phyloP scores from a whole-genome alignment of 176 grass and related monocot species.

The Otatea glauca region DNA sequence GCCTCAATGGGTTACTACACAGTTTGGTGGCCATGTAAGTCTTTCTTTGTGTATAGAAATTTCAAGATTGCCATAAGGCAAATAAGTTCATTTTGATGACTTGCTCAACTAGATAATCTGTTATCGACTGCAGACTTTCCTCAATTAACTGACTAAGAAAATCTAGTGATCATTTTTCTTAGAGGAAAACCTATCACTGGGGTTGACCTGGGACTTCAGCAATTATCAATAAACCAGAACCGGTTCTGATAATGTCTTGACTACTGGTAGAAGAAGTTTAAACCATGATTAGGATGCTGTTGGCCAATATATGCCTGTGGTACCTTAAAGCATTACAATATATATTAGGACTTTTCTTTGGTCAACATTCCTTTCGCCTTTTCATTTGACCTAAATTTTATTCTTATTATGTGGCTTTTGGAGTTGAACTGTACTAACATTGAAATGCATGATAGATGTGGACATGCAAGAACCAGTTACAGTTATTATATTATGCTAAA shows the following conservation, averaged over 20 bases:
- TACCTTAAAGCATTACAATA: not conserved
- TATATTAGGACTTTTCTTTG: not conserved
- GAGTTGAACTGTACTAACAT: conserved; percentile 3
- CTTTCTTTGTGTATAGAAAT: not conserved
- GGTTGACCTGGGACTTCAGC: not conserved
- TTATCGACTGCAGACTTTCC: not conserved
- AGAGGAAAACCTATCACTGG: not conserved
- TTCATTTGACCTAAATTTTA: not conserved
- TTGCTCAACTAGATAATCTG: not conserved
- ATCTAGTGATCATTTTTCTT: not conserved
- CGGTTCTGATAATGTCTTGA: too few species aligned
- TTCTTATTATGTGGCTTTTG: not conserved
- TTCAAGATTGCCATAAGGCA: not conserved
- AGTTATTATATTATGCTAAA: not conserved
- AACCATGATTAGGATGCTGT: conserved; percentile 4
- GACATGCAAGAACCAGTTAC: not conserved
- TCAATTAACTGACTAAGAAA: not conserved
- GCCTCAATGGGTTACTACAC: conserved; percentile 75
- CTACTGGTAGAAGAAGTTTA: not conserved
- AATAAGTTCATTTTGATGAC: not conserved
- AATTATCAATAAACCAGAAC: not conserved
- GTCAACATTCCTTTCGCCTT: not conserved
- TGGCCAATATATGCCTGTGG: not conserved
- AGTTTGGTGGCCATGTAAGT: conserved; percentile 98
- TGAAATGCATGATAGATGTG: not conserved